Evolutionary conservation across 164 flowering plant species (phyloP).

Genomic region (Magnolia officinalis): DNA sequence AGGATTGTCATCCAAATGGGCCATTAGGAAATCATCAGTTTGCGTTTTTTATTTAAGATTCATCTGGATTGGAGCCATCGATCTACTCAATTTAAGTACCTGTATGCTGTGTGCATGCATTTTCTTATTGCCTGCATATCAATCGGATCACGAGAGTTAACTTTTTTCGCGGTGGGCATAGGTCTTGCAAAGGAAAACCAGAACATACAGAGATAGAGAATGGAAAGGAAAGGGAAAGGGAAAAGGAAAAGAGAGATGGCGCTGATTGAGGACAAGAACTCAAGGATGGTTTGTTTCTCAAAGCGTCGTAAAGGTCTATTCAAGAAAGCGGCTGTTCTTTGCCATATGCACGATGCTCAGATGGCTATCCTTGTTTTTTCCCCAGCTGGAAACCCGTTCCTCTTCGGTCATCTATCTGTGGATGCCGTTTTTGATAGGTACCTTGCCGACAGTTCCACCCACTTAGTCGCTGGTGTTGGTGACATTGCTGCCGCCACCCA

Average conservation of each 20-base stretch:
- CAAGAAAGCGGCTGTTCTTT: conserved; percentile 2
- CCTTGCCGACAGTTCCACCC: background rate
- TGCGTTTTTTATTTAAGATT: too few species aligned
- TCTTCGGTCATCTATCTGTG: background rate
- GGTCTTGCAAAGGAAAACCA: too few species aligned
- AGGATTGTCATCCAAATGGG: too few species aligned
- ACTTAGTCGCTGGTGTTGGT: background rate
- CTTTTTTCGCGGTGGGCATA: too few species aligned
- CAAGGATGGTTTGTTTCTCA: background rate
- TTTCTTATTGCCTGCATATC: too few species aligned
- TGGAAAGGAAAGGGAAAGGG: background rate
- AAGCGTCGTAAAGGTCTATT: conserved; percentile 4
- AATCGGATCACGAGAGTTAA: too few species aligned
- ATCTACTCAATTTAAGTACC: too few species aligned
- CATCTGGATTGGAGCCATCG: too few species aligned
- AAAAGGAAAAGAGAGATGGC: background rate
- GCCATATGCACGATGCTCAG: background rate
- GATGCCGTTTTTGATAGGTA: background rate
- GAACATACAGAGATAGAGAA: background rate
- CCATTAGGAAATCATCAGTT: too few species aligned
- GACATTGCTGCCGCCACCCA: background rate
- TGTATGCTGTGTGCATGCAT: too few species aligned
- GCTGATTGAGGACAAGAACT: background rate
- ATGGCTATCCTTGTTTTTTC: background rate
- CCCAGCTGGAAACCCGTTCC: background rate